Conservation (phyloP, 2,329 filamentous ascomycete genomes). For the Plectosphaerella sp. region DNA sequence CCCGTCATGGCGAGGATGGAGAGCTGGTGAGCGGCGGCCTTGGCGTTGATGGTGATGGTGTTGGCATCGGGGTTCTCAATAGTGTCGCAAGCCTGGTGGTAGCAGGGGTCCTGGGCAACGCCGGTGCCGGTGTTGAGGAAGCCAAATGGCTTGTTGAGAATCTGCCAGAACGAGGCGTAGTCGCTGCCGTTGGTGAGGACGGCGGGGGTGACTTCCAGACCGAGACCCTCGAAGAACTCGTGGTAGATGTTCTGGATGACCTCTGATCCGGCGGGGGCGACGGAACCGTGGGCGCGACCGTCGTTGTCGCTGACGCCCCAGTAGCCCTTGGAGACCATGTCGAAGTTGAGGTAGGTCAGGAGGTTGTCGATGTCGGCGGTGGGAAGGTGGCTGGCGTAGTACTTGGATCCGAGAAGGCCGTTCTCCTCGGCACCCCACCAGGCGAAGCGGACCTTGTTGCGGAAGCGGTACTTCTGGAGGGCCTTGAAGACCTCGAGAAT, state of each 20-base stretch:
- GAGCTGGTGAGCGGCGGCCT: slow-evolving; percentile 27
- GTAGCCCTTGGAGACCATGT: slow-evolving; percentile 34
- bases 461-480: slow-evolving; percentile 28
- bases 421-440: slow-evolving; percentile 44
- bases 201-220: slow-evolving; percentile 22
- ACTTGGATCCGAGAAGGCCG: slow-evolving; percentile 28
- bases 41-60: slow-evolving; percentile 27
- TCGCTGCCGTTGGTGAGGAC: slow-evolving; percentile 46
- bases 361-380: slow-evolving; percentile 26
- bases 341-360: slow-evolving; percentile 35
- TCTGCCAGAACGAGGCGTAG: slow-evolving; percentile 55
- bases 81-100: slow-evolving; percentile 33
- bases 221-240: slow-evolving; percentile 24
- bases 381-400: slow-evolving; percentile 31
- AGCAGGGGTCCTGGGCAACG: slow-evolving; percentile 30
- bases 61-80: slow-evolving; percentile 32
- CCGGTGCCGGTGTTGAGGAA: slow-evolving; percentile 59
- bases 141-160: slow-evolving; percentile 46
- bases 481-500: slow-evolving; percentile 36
- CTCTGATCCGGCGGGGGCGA: slow-evolving; percentile 26
- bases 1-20: slow-evolving; percentile 23
- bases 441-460: slow-evolving; percentile 33
- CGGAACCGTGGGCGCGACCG: slow-evolving; percentile 29
- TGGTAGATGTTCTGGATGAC: slow-evolving; percentile 26
- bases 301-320: slow-evolving; percentile 29